Percentiles rank a stretch among this genome's conserved stretches.
These are phyloP conservation scores for Hylodesmum podocarpum DNA, from an alignment of 306 rosid species.

Conservation along the genomic window DNA sequence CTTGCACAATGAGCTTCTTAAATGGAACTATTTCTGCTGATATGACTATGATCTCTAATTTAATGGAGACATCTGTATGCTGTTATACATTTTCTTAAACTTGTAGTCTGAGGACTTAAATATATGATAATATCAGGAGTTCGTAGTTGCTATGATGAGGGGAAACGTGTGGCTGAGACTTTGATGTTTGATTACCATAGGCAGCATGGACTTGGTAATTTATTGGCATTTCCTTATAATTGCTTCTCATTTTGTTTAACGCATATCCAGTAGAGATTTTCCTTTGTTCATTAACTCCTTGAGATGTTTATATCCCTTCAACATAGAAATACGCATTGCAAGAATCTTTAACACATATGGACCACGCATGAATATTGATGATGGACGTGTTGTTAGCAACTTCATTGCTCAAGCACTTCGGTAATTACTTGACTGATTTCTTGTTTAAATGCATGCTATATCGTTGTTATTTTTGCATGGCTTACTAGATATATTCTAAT, in stretches of 20 bases:
- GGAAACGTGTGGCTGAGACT: slow-evolving; percentile 95
- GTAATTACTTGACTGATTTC: slow-evolving; percentile 38
- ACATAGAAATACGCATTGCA: slow-evolving; percentile 84
- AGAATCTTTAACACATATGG: slow-evolving; percentile 95
- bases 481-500: background rate
- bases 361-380: slow-evolving; percentile 91
- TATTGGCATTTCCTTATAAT: background rate
- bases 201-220: slow-evolving; percentile 84
- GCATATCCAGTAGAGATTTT: background rate
- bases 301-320: background rate
- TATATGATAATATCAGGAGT: slow-evolving; percentile 52
- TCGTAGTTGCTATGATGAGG: slow-evolving; percentile 96
- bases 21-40: background rate
- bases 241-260: background rate
- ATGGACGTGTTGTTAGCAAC: slow-evolving; percentile 95
- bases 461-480: background rate
- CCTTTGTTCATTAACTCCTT: background rate
- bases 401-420: slow-evolving; percentile 94
- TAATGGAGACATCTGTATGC: background rate
- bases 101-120: background rate
- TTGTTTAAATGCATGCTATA: background rate
- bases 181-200: slow-evolving; percentile 96
- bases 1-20: slow-evolving; percentile 9
- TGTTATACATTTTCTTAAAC: slow-evolving; percentile 6
- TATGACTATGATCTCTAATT: background rate